A percentile compares a stretch with the other conserved stretches of the same genome.
phyloP scores from a whole-genome alignment of 2,329 filamentous ascomycete genomes.

The Alternaria ventricosa region DNA sequence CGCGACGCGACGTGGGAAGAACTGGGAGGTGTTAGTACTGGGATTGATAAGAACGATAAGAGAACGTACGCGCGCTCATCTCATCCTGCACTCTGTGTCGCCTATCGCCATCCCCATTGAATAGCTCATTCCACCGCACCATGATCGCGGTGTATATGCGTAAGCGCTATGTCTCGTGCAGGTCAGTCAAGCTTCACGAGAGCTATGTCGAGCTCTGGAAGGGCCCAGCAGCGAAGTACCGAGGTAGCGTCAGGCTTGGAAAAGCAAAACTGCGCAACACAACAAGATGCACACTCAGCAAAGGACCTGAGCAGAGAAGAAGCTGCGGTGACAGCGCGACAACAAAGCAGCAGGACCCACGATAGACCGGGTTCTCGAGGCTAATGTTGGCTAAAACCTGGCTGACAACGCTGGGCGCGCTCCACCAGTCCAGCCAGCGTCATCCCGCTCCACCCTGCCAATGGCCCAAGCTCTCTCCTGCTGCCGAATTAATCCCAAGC shows the following conservation, averaged over 20 bases:
- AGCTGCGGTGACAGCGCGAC: neutral
- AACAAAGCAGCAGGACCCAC: constrained; percentile 6
- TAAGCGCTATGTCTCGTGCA: neutral
- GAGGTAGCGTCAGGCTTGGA: neutral
- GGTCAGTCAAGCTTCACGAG: neutral
- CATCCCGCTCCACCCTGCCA: constrained; percentile 19
- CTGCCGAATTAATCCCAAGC: constrained; percentile 1
- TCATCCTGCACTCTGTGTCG: constrained; percentile 52
- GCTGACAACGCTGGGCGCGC: constrained; percentile 7
- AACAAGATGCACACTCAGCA: neutral
- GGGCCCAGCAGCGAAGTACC: neutral
- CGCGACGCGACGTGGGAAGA: constrained; percentile 66
- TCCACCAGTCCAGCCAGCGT: constrained; percentile 16
- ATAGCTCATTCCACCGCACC: constrained; percentile 49
- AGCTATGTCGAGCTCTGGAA: neutral
- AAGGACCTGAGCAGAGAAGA: neutral
- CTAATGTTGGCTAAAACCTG: constrained; percentile 23
- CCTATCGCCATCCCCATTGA: constrained; percentile 48
- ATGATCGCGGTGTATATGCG: constrained; percentile 35
- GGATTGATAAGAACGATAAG: neutral
- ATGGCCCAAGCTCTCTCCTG: constrained; percentile 18
- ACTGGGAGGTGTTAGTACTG: constrained; percentile 55
- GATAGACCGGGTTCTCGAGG: constrained; percentile 1
- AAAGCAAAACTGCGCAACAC: neutral
- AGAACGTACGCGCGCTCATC: constrained; percentile 46